Evolutionary conservation across 768 basidiomycete species (phyloP).

Genomic region (Psilocybe sp.): DNA sequence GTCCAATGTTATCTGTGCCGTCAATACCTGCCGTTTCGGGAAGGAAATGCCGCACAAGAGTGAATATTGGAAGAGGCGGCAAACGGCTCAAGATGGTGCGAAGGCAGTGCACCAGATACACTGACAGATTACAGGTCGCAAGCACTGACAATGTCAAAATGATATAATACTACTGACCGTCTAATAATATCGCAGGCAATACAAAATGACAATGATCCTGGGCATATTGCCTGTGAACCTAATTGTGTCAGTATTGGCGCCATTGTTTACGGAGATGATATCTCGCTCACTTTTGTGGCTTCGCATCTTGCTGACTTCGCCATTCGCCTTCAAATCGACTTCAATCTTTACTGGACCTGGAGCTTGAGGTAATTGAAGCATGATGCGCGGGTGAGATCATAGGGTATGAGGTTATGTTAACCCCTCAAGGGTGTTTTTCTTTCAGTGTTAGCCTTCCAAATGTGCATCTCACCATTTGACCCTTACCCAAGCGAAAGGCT

Average conservation of each 20-base stretch:
- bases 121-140: no score
- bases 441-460: conserved; percentile 16
- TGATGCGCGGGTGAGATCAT: conserved; percentile 25
- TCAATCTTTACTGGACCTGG: conserved; percentile 24
- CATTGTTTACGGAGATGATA: not conserved
- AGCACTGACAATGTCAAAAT: no score
- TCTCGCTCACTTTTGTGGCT: conserved; percentile 34
- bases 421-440: conserved; percentile 16
- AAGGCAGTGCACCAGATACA: no score
- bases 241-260: conserved; percentile 27
- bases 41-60: no score
- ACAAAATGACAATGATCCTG: no score
- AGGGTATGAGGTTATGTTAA: conserved; percentile 23
- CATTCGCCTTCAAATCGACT: conserved; percentile 39
- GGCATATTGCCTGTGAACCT: conserved; percentile 64
- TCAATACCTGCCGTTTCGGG: not conserved
- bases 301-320: conserved; percentile 40
- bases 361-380: conserved; percentile 23
- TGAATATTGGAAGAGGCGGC: no score
- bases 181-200: no score
- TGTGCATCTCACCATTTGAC: conserved; percentile 16
- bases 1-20: not conserved
- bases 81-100: no score
- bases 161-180: no score
- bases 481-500: conserved; percentile 16